Base-by-base conservation (phyloP, 1,284 basidiomycete species). In the Ceraceosorus guamensis region DNA sequence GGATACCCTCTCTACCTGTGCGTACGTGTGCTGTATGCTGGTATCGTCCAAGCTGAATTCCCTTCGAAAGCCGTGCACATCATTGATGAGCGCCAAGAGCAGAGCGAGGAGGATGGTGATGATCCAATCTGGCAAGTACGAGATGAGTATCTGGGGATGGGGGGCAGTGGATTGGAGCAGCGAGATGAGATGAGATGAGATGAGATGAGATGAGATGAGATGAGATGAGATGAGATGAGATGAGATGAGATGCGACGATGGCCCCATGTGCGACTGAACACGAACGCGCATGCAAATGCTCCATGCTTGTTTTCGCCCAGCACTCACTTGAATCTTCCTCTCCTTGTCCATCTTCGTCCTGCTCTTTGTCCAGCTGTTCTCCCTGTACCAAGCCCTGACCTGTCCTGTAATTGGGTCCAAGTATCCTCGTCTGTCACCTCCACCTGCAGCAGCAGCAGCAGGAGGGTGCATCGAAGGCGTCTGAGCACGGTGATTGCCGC, bases 1-100 rank as follows among this genome's bases (percentile, higher is more conserved):
- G 0, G 91, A 88, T 2, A 97, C 84, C 39, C 91, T 85, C 78
- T 97, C 90, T 50, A 88, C 82, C 5, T 83, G 80, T 1, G 91
- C 85, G 78, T 82, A 89, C 3, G 90, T 87, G 63, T 79, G 81
- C 62, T 79, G 78, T 47, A 80, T 78, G 13, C 33, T 31, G 32
- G 53, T 39, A 51, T 71, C 67, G 1, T 57, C 64, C 1, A 73
- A 55, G 6, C 56, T 60, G 56, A 71, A 75, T 43, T 63, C 82
- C 54, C 92, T 80, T 67, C 87, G 83, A 77, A 87, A 93, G 4
- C 92, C 92, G 48, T 85, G 80, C 2, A 90, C 80, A 30, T 81
- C 79, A 70, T 89, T 82, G 14, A 92, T 31, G 70, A 85, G 84
- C 71, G 89, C 86, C 0, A 83, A 66, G 1, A 79, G 82, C 52